phyloP scores from a whole-genome alignment of 371 early-diverging fungal genomes.

The Haplosporangium sp. region DNA sequence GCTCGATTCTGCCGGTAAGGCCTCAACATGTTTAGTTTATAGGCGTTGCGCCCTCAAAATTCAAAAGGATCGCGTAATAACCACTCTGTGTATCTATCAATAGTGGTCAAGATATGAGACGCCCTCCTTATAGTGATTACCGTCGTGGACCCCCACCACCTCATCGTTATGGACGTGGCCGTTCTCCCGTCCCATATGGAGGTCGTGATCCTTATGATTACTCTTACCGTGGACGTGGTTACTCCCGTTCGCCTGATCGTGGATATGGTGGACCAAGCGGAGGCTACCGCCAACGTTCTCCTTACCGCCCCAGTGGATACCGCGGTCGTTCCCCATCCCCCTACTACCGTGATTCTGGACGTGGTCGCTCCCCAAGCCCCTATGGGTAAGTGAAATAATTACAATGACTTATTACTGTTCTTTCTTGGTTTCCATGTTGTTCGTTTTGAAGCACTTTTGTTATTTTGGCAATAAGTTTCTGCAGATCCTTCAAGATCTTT shows the following conservation, averaged over 20 bases:
- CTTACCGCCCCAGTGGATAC: constrained; percentile 51
- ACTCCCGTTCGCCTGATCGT: constrained; percentile 59
- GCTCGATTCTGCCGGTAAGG: constrained; percentile 62
- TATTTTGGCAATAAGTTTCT: background rate
- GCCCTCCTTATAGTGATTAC: constrained; percentile 47
- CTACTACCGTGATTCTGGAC: constrained; percentile 56
- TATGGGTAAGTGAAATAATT: constrained; percentile 53
- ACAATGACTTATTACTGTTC: background rate
- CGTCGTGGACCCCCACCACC: constrained; percentile 57
- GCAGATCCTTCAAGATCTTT: too few relatives aligned
- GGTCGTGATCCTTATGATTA: constrained; percentile 52
- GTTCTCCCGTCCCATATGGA: constrained; percentile 53
- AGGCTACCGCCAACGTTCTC: constrained; percentile 42
- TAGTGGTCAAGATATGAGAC: constrained; percentile 29
- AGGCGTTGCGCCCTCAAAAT: background rate
- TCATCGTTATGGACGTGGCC: constrained; percentile 55
- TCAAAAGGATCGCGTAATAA: background rate
- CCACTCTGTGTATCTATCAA: background rate
- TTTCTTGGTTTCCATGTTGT: background rate
- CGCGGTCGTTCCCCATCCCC: constrained; percentile 60
- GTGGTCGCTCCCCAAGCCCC: constrained; percentile 59
- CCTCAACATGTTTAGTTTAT: background rate
- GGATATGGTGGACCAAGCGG: constrained; percentile 47
- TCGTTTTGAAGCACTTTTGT: background rate
- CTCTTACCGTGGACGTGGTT: constrained; percentile 57